These are phyloP conservation scores for Stemphylium lycopersici DNA, from an alignment of 2,329 filamentous ascomycete species.

Conservation along the genomic window DNA sequence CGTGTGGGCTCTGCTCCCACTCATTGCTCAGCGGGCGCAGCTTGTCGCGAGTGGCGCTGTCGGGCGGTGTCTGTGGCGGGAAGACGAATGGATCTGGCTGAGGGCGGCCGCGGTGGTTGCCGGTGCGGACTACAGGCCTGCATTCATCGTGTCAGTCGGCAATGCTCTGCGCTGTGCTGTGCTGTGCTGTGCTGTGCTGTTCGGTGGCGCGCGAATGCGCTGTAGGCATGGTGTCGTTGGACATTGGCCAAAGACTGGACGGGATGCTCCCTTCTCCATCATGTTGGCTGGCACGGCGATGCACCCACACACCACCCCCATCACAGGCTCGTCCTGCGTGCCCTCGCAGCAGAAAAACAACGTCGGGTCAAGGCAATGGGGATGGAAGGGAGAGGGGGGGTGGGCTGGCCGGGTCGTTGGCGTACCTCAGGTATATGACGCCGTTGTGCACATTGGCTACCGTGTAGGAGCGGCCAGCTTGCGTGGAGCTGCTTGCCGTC, in stretches of 20 bases:
- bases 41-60: conserved; percentile 43
- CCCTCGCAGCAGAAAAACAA: not conserved
- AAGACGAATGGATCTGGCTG: conserved; percentile 47
- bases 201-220: too few relatives aligned
- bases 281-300: not conserved
- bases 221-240: not conserved
- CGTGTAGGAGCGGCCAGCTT: conserved; percentile 51
- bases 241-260: not conserved
- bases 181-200: too few relatives aligned
- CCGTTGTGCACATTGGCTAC: conserved; percentile 57
- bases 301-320: not conserved
- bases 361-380: not conserved
- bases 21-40: conserved; percentile 45
- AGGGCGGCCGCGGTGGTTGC: conserved; percentile 42
- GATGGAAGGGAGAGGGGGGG: not conserved
- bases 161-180: too few relatives aligned
- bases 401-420: not conserved
- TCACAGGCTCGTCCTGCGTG: too few relatives aligned
- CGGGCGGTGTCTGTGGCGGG: conserved; percentile 47
- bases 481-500: conserved; percentile 32
- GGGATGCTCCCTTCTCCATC: not conserved
- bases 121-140: conserved; percentile 47
- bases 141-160: conserved; percentile 19
- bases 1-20: conserved; percentile 45
- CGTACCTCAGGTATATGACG: conserved; percentile 55